Evolutionary conservation across 2,329 filamentous ascomycete genomes (phyloP).

Genomic region (Macrophomina pseudophaseolina): DNA sequence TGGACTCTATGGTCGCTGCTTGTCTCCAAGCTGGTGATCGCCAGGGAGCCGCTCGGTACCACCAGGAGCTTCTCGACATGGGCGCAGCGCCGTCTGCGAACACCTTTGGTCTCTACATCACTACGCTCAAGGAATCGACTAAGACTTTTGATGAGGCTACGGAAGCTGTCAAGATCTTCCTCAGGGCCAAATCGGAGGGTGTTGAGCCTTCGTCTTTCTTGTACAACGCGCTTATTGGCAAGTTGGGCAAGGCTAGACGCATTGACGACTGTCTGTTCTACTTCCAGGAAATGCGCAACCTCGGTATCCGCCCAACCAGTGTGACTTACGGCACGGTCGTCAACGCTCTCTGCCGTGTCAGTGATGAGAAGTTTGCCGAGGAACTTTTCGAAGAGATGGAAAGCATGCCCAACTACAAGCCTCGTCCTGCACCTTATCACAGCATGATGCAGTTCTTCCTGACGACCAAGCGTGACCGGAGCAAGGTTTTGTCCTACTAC

Average conservation of each 20-base stretch:
- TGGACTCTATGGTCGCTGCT: conserved; percentile 95
- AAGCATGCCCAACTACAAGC: conserved; percentile 97
- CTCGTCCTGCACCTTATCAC: conserved; percentile 95
- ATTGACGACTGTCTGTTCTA: conserved; percentile 98
- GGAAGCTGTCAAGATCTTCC: conserved; percentile 96
- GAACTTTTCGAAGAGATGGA: conserved; percentile 99
- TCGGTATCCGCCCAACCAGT: conserved; percentile 92
- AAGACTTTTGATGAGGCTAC: conserved; percentile 98
- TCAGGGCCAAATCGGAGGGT: conserved; percentile 88
- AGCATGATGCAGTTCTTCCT: conserved; percentile 99
- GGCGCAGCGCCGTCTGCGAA: conserved; percentile 92
- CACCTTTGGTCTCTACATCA: conserved; percentile 98
- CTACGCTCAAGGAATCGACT: conserved; percentile 94
- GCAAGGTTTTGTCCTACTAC: conserved; percentile 93
- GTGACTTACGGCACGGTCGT: conserved; percentile 98
- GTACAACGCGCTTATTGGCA: conserved; percentile 97
- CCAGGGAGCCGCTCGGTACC: conserved; percentile 79
- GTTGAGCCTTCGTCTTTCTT: conserved; percentile 96
- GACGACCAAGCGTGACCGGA: conserved; percentile 93
- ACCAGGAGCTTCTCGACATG: conserved; percentile 89
- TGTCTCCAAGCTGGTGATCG: conserved; percentile 85
- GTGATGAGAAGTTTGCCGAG: conserved; percentile 96
- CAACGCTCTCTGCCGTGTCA: conserved; percentile 95
- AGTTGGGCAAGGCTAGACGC: conserved; percentile 94
- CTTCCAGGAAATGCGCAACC: conserved; percentile 94